Evolutionary conservation across 1,284 basidiomycete species (phyloP), one percentile per base, ranked within the genome.

Genomic region (Cutaneotrichosporon mucoides): DNA sequence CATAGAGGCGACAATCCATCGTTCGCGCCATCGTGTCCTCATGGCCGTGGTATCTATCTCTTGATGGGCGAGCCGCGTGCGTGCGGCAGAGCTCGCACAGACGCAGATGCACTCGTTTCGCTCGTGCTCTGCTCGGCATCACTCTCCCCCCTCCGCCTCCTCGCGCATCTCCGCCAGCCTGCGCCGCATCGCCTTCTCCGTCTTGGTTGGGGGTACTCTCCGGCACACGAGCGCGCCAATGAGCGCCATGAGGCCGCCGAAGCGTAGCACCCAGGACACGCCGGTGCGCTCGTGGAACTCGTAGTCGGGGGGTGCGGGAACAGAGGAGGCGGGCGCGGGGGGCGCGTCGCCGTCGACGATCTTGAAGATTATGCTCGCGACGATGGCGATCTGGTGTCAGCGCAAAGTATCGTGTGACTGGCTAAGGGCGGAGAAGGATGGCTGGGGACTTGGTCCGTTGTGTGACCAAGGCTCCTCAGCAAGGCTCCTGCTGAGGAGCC

Each of bases 181-280:
- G 38, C 87, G 81, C 48, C 88, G 82, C 86, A 92, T 93, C 54
- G 88, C 87, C 79, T 87, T 89, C 80, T 95, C 92, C 6, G 90
- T 90, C 55, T 85, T 87, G 37, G 92, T 95, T 1, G 87, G 89
- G 15, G 92, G 85, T 0, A 94, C 89, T 79, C 83, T 86, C 52
- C 89, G 86, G 40, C 87, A 88, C 65, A 90, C 82, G 6, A 84
- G 65, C 1, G 91, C 90, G 34, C 89, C 88, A 66, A 85, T 82
- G 61, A 94, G 78, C 0, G 92, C 87, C 73, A 87, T 90, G 7
- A 90, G 69, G 38, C 93, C 93, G 50, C 93, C 93, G 70, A 96
- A 96, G 11, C 92, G 85, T 53, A 98, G 79, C 5, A 96, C 90
- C 92, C 93, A 97, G 1, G 88, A 89, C 16, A 94, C 90, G 47